phyloP scores from a whole-genome alignment of 2,329 filamentous ascomycete genomes.

The Moelleriella libera region DNA sequence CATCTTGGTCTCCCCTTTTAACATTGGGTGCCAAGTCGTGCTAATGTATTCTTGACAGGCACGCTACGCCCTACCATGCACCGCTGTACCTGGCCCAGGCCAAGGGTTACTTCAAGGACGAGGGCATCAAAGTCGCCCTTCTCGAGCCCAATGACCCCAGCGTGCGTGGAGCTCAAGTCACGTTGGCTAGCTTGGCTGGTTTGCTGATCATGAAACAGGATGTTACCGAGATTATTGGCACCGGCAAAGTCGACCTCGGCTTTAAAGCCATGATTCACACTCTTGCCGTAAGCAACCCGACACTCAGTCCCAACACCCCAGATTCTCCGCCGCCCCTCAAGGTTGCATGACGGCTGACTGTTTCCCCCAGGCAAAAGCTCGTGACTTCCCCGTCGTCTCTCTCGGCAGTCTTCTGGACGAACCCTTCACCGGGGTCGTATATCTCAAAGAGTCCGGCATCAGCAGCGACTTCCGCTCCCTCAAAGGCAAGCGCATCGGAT shows the following conservation, averaged over 20 bases:
- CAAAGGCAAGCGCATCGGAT: slow-evolving; percentile 64
- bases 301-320: slow-evolving; percentile 1
- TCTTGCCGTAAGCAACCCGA: slow-evolving; percentile 38
- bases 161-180: slow-evolving; percentile 17
- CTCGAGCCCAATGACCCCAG: slow-evolving; percentile 70
- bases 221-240: slow-evolving; percentile 70
- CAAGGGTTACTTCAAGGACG: slow-evolving; percentile 61
- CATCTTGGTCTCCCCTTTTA: slow-evolving; percentile 8
- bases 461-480: slow-evolving; percentile 61
- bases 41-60: slow-evolving; percentile 31
- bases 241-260: slow-evolving; percentile 61
- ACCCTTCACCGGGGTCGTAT: slow-evolving; percentile 67
- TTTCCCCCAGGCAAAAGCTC: slow-evolving; percentile 49
- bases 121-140: slow-evolving; percentile 64
- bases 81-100: slow-evolving; percentile 65
- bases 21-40: slow-evolving; percentile 4
- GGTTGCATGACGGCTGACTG: neutral
- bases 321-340: too few species aligned
- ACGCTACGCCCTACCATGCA: slow-evolving; percentile 69
- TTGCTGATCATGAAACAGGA: slow-evolving; percentile 28
- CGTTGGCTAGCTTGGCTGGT: neutral
- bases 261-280: slow-evolving; percentile 82
- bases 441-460: slow-evolving; percentile 61
- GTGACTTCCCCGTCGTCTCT: slow-evolving; percentile 57
- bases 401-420: slow-evolving; percentile 66